These are phyloP conservation scores for Mortierella sp. DNA, from an alignment of 371 early-diverging fungal species.

Conservation along the genomic window DNA sequence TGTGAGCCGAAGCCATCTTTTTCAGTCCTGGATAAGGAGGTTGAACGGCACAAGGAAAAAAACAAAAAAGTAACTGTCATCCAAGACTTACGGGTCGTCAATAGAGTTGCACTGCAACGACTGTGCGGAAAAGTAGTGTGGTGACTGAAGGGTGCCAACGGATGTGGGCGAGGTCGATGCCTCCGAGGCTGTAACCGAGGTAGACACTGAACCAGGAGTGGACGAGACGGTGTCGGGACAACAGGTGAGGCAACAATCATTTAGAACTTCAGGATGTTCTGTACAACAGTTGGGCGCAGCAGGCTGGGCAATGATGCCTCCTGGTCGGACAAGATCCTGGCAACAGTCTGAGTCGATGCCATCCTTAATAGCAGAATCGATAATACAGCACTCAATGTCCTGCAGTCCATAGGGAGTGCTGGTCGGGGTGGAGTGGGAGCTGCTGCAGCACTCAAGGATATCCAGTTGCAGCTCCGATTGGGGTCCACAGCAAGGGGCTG, in stretches of 20 bases:
- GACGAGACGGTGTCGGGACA: constrained; percentile 44
- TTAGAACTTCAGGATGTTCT: constrained; percentile 51
- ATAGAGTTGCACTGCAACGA: constrained; percentile 20
- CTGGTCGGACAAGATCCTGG: constrained; percentile 37
- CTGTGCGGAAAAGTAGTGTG: constrained; percentile 37
- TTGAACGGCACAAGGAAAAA: not conserved
- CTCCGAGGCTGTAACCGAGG: constrained; percentile 24
- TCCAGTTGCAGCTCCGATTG: constrained; percentile 29
- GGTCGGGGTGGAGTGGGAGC: constrained; percentile 28
- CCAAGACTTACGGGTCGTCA: constrained; percentile 37
- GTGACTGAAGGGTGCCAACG: constrained; percentile 4
- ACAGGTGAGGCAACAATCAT: constrained; percentile 54
- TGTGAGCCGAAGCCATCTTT: not conserved
- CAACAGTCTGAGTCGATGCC: constrained; percentile 55
- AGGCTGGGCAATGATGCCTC: constrained; percentile 14
- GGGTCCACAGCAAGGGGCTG: constrained; percentile 45
- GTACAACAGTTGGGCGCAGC: constrained; percentile 43
- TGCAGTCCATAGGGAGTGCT: constrained; percentile 32
- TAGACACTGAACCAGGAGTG: constrained; percentile 22
- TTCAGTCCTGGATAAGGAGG: not conserved
- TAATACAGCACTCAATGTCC: constrained; percentile 52
- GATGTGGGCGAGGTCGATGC: constrained; percentile 31
- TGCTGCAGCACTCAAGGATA: constrained; percentile 39
- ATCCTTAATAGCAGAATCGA: constrained; percentile 43
- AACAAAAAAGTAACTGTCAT: not conserved